Evolutionary conservation across 345 rosid genomes (phyloP).

Genomic region (Eucalyptus erythrocorys): DNA sequence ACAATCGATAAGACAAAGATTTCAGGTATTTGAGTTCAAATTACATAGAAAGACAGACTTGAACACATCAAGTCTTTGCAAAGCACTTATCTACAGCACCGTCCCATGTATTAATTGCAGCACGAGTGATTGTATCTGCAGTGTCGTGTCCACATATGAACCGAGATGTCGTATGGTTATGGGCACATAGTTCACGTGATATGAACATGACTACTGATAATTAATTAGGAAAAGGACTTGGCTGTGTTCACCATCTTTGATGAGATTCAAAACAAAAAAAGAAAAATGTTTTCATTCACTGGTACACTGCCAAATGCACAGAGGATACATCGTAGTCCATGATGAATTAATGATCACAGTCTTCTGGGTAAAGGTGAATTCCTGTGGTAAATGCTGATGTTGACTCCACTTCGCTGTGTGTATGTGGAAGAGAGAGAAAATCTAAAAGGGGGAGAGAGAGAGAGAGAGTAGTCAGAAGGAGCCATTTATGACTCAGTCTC

Average conservation of each 20-base stretch:
- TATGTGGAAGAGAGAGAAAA: not conserved
- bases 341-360: not conserved
- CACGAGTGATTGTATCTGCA: not conserved
- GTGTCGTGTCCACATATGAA: not conserved
- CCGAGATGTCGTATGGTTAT: not conserved
- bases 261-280: not conserved
- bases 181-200: not conserved
- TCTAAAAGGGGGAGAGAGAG: not conserved
- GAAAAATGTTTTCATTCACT: not conserved
- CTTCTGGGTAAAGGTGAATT: conserved; percentile 9
- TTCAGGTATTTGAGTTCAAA: not conserved
- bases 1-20: not conserved
- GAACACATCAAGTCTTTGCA: not conserved
- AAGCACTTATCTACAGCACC: not conserved
- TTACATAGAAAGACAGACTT: not conserved
- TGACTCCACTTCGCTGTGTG: conserved; percentile 19
- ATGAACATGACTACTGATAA: not conserved
- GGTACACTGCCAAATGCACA: not conserved
- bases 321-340: conserved; percentile 6
- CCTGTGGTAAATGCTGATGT: conserved; percentile 28
- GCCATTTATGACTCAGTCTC: not conserved
- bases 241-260: not conserved
- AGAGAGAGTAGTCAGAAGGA: not conserved
- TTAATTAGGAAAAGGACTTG: not conserved
- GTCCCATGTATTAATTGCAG: not conserved